Conservation (phyloP, 1,139 yeast species). For the Candida albicans region DNA sequence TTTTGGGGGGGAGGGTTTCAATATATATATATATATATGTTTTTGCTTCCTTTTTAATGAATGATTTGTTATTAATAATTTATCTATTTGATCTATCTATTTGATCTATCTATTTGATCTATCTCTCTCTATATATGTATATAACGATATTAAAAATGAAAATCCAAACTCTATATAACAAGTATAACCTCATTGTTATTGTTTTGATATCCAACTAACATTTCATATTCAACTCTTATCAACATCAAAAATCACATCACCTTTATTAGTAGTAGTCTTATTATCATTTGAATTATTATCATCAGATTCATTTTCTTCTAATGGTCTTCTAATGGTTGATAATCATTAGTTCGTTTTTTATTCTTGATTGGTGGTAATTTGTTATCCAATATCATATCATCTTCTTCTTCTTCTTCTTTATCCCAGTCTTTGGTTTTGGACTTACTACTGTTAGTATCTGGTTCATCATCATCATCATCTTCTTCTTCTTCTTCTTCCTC, state of each 20-base stretch:
- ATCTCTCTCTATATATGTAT: neutral
- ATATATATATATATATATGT: neutral
- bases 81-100: no score
- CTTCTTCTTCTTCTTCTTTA: constrained; percentile 16
- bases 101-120: no score
- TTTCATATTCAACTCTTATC: neutral
- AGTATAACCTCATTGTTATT: constrained; percentile 1
- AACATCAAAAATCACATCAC: constrained; percentile 17
- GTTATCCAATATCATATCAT: constrained; percentile 3
- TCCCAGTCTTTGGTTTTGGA: constrained; percentile 1
- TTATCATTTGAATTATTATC: constrained; percentile 4
- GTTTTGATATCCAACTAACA: neutral
- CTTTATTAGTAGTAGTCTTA: constrained; percentile 13
- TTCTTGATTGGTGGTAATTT: constrained; percentile 8
- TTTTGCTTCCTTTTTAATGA: constrained; percentile 2
- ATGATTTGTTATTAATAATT: neutral
- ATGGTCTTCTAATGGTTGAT: constrained; percentile 9
- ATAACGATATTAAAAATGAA: neutral
- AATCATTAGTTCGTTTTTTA: constrained; percentile 5
- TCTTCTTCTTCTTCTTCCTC: constrained; percentile 13
- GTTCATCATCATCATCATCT: constrained; percentile 8
- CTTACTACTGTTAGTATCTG: neutral
- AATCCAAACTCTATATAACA: neutral
- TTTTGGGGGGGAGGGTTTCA: no score
- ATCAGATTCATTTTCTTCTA: constrained; percentile 4